Conservation (phyloP, 306 rosid genomes). For the Cucurbita ficifolia region DNA sequence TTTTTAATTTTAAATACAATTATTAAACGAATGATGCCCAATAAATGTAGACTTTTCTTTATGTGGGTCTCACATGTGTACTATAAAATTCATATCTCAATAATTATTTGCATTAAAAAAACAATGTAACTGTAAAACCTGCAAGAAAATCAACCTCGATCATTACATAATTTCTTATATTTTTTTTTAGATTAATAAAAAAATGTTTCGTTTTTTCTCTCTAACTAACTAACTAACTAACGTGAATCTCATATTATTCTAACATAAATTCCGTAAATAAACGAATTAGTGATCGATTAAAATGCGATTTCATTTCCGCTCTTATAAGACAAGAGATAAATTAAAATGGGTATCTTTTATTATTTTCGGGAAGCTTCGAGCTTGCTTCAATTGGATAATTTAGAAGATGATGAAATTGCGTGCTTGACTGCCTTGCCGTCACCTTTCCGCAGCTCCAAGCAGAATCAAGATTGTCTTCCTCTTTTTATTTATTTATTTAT, state of each 20-base stretch:
- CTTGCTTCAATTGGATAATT: neutral
- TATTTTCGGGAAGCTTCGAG: neutral
- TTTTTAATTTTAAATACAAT: neutral
- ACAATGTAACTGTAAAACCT: neutral
- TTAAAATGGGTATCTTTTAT: too few species aligned
- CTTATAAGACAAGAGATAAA: too few species aligned
- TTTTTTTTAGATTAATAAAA: neutral
- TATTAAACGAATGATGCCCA: neutral
- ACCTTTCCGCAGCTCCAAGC: neutral
- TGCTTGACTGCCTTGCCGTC: neutral
- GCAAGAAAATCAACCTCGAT: neutral
- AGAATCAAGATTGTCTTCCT: constrained; percentile 4
- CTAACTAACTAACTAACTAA: too few species aligned
- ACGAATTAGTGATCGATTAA: too few species aligned
- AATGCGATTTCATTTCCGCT: too few species aligned
- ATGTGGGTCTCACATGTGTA: neutral
- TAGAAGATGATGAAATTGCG: neutral
- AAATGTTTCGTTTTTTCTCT: too few species aligned
- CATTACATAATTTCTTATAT: too few species aligned
- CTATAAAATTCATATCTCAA: neutral
- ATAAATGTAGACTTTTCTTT: neutral
- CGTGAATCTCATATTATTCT: too few species aligned
- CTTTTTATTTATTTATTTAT: neutral
- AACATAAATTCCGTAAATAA: too few species aligned
- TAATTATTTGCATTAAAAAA: neutral